phyloP scores from a whole-genome alignment of 331 rosid species.

The Acacia pycnantha region DNA sequence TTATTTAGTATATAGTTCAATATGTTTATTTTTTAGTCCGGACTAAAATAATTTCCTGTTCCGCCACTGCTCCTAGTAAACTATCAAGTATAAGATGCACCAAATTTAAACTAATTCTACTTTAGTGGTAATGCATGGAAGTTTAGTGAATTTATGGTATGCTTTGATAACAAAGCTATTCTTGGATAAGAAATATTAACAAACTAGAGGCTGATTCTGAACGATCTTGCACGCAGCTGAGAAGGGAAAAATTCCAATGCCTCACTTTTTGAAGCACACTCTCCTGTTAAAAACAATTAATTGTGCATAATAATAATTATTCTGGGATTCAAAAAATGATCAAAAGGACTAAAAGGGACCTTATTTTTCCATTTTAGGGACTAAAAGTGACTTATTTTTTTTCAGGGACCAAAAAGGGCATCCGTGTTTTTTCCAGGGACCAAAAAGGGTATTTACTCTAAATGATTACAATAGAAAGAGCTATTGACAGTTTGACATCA shows the following conservation, averaged over 20 bases:
- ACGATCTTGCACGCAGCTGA: neutral
- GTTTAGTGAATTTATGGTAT: neutral
- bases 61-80: neutral
- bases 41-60: no score
- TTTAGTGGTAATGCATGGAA: neutral
- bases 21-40: no score
- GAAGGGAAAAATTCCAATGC: neutral
- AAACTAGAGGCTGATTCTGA: neutral
- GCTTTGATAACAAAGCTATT: neutral
- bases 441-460: no score
- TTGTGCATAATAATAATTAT: neutral
- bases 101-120: neutral
- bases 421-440: no score
- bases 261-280: neutral
- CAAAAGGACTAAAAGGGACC: no score
- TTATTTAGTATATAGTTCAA: no score
- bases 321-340: neutral
- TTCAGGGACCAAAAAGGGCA: no score
- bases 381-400: no score
- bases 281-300: neutral
- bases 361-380: no score
- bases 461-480: neutral
- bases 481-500: neutral
- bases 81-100: neutral
- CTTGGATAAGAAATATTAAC: neutral